Conservation (phyloP, 2,329 filamentous ascomycete species). For the Ophiognomonia clavigignenti-juglandacearum region DNA sequence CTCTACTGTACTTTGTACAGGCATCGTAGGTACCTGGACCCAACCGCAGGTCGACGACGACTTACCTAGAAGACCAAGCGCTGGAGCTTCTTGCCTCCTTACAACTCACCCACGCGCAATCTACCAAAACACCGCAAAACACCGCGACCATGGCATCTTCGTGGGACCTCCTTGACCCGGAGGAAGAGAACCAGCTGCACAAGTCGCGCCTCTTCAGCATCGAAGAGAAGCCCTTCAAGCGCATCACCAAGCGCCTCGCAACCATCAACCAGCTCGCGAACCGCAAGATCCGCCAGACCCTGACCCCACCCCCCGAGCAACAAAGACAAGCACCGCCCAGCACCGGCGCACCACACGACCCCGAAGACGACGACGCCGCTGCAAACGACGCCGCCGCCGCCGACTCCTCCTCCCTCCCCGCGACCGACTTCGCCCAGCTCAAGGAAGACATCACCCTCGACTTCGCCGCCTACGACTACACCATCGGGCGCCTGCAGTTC, state of each 20-base stretch:
- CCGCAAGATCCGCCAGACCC: constrained; percentile 44
- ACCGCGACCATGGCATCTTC: constrained; percentile 31
- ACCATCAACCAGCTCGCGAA: constrained; percentile 61
- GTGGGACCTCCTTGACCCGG: constrained; percentile 67
- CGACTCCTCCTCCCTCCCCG: constrained; percentile 26
- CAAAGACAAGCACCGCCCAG: neutral
- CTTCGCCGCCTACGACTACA: constrained; percentile 82
- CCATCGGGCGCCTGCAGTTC: constrained; percentile 82
- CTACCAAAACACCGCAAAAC: too few relatives aligned
- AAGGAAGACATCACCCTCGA: constrained; percentile 82
- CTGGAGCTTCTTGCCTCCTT: neutral
- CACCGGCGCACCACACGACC: constrained; percentile 20
- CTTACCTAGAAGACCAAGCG: too few relatives aligned
- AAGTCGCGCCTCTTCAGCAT: constrained; percentile 81
- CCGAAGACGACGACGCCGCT: constrained; percentile 25
- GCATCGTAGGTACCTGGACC: too few relatives aligned
- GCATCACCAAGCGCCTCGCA: constrained; percentile 76
- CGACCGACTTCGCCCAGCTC: constrained; percentile 60
- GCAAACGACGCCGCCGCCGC: constrained; percentile 19
- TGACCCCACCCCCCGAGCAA: constrained; percentile 62
- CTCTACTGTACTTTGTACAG: too few relatives aligned
- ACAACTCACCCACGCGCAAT: neutral
- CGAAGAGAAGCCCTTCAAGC: constrained; percentile 88
- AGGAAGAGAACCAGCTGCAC: constrained; percentile 79
- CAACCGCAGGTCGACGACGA: too few relatives aligned